Evolutionary conservation across 495 filamentous ascomycete genomes (phyloP).

Genomic region (Hypoxylon subgilvum): DNA sequence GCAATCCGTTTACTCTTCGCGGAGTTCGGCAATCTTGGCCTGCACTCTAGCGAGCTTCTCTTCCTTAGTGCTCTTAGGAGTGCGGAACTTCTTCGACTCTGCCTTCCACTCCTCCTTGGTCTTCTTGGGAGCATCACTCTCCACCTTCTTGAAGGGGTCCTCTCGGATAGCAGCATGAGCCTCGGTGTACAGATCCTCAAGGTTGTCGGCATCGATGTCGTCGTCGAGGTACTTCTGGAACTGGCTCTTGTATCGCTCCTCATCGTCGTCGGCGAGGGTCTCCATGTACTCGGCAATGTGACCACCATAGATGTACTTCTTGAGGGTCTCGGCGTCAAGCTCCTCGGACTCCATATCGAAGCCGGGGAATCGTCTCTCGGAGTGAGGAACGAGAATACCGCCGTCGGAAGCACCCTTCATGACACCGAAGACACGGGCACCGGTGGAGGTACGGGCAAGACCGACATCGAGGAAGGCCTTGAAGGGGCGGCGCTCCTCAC

Average conservation of each 20-base stretch:
- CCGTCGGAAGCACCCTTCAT: constrained; percentile 99
- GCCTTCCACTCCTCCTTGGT: constrained; percentile 95
- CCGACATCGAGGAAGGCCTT: constrained; percentile 98
- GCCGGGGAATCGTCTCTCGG: constrained; percentile 98
- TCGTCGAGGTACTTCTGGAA: constrained; percentile 97
- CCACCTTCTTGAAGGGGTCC: constrained; percentile 94
- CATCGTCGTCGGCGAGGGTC: constrained; percentile 98
- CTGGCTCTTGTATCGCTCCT: constrained; percentile 98
- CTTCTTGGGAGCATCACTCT: constrained; percentile 81
- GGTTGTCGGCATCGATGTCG: constrained; percentile 91
- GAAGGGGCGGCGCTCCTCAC: constrained; percentile 90
- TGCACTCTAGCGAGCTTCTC: constrained; percentile 80
- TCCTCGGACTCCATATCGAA: constrained; percentile 96
- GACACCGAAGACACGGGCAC: constrained; percentile 97
- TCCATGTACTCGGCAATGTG: constrained; percentile 99
- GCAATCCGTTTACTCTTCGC: constrained; percentile 47
- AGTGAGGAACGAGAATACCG: constrained; percentile 96
- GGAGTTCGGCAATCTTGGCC: constrained; percentile 83
- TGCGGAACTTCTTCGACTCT: constrained; percentile 88
- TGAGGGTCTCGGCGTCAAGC: constrained; percentile 93
- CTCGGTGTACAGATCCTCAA: constrained; percentile 95
- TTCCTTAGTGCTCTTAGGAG: constrained; percentile 75
- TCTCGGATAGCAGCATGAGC: constrained; percentile 97
- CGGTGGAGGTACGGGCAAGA: constrained; percentile 93
- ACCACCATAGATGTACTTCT: constrained; percentile 98